A percentile compares a stretch with the other conserved stretches of the same genome.
These are phyloP conservation scores for Glycyrrhiza uralensis DNA, from an alignment of 306 rosid species.

Conservation along the genomic window DNA sequence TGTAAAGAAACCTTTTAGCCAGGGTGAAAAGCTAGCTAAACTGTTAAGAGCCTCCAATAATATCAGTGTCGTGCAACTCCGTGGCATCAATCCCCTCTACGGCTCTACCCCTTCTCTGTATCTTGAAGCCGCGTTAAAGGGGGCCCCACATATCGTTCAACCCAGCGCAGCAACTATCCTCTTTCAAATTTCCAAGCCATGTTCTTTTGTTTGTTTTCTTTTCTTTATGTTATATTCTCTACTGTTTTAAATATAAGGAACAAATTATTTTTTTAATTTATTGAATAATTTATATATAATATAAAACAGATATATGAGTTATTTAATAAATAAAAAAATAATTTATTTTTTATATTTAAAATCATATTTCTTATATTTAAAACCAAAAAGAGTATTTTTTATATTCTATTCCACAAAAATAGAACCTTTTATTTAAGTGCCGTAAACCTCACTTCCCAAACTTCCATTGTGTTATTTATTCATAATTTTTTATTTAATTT, in stretches of 20 bases:
- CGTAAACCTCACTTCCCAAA: neutral
- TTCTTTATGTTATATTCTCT: too few relatives aligned
- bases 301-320: too few relatives aligned
- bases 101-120: neutral
- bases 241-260: too few relatives aligned
- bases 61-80: neutral
- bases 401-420: neutral
- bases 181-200: constrained; percentile 4
- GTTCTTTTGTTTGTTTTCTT: neutral
- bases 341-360: too few relatives aligned
- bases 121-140: constrained; percentile 26
- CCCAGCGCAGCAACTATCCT: constrained; percentile 24
- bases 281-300: too few relatives aligned
- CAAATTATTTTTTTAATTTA: too few relatives aligned
- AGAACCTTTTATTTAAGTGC: neutral
- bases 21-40: neutral
- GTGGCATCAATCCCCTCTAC: neutral
- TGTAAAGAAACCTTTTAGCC: neutral
- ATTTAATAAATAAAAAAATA: too few relatives aligned
- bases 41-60: neutral
- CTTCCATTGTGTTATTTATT: neutral
- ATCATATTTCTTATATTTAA: too few relatives aligned
- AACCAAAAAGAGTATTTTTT: too few relatives aligned
- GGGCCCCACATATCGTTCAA: constrained; percentile 28
- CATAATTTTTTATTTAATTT: neutral